Conservation (phyloP, 2,329 filamentous ascomycete species). For the Pseudogymnoascus verrucosus region DNA sequence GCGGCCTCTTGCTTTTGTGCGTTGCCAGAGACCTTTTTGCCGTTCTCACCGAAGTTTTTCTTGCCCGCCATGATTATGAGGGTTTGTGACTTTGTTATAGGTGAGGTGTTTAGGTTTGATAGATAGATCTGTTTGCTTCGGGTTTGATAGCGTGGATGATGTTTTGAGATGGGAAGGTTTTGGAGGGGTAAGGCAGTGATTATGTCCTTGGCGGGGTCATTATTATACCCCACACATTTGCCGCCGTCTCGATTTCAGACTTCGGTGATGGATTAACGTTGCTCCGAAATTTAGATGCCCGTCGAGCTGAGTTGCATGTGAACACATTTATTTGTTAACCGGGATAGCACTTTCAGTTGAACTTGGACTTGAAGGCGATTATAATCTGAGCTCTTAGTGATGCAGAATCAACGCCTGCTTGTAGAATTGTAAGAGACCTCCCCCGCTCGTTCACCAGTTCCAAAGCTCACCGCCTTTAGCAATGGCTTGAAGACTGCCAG, state of each 20-base stretch:
- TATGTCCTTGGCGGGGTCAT: background rate
- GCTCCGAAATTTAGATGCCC: background rate
- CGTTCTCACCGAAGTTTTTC: slow-evolving; percentile 65
- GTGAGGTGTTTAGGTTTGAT: background rate
- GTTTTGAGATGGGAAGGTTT: background rate
- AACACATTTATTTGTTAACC: background rate
- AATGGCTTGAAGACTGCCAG: slow-evolving; percentile 73
- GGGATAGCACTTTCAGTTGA: background rate
- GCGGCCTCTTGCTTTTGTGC: slow-evolving; percentile 88
- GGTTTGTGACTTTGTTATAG: background rate
- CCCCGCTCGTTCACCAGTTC: background rate
- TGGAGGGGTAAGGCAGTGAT: background rate
- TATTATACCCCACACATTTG: slow-evolving; percentile 8
- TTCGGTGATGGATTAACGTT: background rate
- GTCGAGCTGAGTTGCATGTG: background rate
- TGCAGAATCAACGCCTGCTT: background rate
- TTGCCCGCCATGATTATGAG: slow-evolving; percentile 56
- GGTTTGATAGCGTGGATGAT: background rate
- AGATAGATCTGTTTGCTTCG: background rate
- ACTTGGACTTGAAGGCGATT: background rate
- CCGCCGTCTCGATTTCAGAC: background rate
- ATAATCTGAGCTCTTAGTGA: background rate
- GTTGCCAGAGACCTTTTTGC: slow-evolving; percentile 84
- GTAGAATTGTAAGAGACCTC: background rate
- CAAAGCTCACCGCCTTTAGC: slow-evolving; percentile 37